A percentile compares a stretch with the other conserved stretches of the same genome.
phyloP scores from a whole-genome alignment of 1,139 yeast genomes.

The Barnettozyma hawaiiensis region DNA sequence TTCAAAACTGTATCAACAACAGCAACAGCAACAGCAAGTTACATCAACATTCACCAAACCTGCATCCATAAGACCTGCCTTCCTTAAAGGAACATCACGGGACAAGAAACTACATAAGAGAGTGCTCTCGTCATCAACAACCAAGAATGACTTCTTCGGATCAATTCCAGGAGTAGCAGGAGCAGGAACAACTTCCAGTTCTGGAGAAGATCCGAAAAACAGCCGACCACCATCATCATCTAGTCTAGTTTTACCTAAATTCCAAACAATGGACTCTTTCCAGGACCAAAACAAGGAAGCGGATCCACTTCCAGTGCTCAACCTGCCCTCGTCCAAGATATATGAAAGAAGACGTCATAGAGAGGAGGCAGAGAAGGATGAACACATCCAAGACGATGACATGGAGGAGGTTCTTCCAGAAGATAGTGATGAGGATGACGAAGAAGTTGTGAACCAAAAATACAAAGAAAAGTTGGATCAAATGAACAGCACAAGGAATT shows the following conservation, averaged over 20 bases:
- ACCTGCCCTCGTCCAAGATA: conserved; percentile 15
- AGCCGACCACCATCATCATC: conserved; percentile 1
- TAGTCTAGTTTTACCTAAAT: conserved; percentile 20
- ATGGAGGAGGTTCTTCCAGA: background rate
- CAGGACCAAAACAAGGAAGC: background rate
- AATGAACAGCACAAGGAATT: conserved; percentile 15
- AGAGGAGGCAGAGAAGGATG: conserved; percentile 10
- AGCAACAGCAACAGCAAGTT: conserved; percentile 12
- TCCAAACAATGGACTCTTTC: conserved; percentile 18
- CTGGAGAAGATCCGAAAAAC: background rate
- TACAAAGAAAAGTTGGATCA: conserved; percentile 16
- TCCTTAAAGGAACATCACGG: conserved; percentile 2
- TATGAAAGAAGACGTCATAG: conserved; percentile 21
- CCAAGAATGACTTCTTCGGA: conserved; percentile 17
- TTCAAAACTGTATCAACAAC: conserved; percentile 20
- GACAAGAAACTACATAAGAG: conserved; percentile 22
- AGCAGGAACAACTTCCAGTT: conserved; percentile 3
- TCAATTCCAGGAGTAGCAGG: too few relatives aligned
- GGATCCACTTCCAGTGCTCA: background rate
- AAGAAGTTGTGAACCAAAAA: conserved; percentile 15
- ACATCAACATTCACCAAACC: conserved; percentile 7
- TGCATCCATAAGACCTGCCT: conserved; percentile 2
- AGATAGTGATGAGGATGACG: conserved; percentile 9
- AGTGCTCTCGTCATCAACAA: conserved; percentile 22
- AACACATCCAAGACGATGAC: conserved; percentile 6